Evolutionary conservation across 2,329 filamentous ascomycete genomes (phyloP), one percentile per base, ranked within the genome.

Genomic region (Nigrospora osmanthi): DNA sequence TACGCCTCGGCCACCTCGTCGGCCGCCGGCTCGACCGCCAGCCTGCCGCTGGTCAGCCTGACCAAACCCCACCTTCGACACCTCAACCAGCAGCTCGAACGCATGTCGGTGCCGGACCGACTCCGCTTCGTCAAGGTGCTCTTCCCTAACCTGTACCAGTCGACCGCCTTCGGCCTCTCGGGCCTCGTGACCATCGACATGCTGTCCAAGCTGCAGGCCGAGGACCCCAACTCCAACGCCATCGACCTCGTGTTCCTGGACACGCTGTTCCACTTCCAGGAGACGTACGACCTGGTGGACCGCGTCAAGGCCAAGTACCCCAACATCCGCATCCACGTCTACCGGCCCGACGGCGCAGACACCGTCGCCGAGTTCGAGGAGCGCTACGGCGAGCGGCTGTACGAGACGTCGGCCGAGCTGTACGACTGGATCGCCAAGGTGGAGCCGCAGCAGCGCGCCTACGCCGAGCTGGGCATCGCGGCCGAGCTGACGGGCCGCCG

Each of bases 351-450:
- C 43, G 88, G 85, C 42, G 78, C 79, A 58, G 77, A 85, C 45
- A 89, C 77, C 0, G 75, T 78, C 15, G 78, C 78, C 42, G 84
- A 95, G 52, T 96, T 98, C 59, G 85, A 89, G 63, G 72, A 77
- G 49, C 83, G 81, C 58, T 89, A 96, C 61, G 93, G 93, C 59
- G 74, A 83, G 61, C 80, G 81, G 53, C 72, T 97, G 40, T 98
- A 90, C 83, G 86, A 95, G 63, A 79, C 73, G 31, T 85, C 93
- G 52, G 78, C 89, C 41, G 87, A 96, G 59, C 78, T 91, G 59
- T 98, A 98, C 69, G 93, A 98, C 75, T 97, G 88, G 76, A 76
- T 93, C 51, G 93, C 90, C 70, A 98, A 98, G 74, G 93, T 98
- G 40, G 93, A 98, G 73, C 93, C 93, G 14, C 88, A 90, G 45